These are phyloP conservation scores for Diplocarpon rosae DNA, from an alignment of 2,329 filamentous ascomycete genomes.

Conservation along the genomic window DNA sequence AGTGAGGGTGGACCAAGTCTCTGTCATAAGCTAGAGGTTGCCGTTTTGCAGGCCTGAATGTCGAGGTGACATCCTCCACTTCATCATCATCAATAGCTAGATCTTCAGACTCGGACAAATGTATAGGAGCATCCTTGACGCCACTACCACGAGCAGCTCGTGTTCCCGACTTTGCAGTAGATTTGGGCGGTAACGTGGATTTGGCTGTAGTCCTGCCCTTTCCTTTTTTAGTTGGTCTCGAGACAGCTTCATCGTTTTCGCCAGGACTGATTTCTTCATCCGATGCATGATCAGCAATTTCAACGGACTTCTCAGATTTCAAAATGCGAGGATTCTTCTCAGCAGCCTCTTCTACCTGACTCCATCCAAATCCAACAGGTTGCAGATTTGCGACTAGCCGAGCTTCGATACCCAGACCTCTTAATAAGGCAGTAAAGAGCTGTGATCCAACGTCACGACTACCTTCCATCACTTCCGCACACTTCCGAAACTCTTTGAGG, in stretches of 20 bases:
- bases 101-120: slow-evolving; percentile 39
- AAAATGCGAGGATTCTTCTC: slow-evolving; percentile 23
- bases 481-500: slow-evolving; percentile 55
- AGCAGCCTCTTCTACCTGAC: slow-evolving; percentile 69
- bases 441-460: slow-evolving; percentile 84
- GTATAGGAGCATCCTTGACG: slow-evolving; percentile 30
- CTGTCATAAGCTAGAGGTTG: slow-evolving; percentile 50
- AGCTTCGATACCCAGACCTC: slow-evolving; percentile 71
- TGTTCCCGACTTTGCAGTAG: slow-evolving; percentile 14
- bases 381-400: slow-evolving; percentile 79
- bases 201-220: slow-evolving; percentile 18
- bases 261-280: slow-evolving; percentile 7
- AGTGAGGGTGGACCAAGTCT: slow-evolving; percentile 74
- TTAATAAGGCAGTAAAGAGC: slow-evolving; percentile 74
- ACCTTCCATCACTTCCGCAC: slow-evolving; percentile 61
- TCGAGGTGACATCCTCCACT: slow-evolving; percentile 40
- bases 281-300: slow-evolving; percentile 1
- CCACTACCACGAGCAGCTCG: slow-evolving; percentile 20
- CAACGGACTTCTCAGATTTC: slow-evolving; percentile 18
- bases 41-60: slow-evolving; percentile 3
- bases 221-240: slow-evolving; percentile 17
- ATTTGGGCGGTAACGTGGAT: slow-evolving; percentile 10
- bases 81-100: slow-evolving; percentile 38
- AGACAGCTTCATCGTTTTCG: slow-evolving; percentile 17
- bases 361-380: slow-evolving; percentile 83